These are phyloP conservation scores for Panicum virgatum DNA, from an alignment of 202 grass and related monocot genomes.

Conservation along the genomic window DNA sequence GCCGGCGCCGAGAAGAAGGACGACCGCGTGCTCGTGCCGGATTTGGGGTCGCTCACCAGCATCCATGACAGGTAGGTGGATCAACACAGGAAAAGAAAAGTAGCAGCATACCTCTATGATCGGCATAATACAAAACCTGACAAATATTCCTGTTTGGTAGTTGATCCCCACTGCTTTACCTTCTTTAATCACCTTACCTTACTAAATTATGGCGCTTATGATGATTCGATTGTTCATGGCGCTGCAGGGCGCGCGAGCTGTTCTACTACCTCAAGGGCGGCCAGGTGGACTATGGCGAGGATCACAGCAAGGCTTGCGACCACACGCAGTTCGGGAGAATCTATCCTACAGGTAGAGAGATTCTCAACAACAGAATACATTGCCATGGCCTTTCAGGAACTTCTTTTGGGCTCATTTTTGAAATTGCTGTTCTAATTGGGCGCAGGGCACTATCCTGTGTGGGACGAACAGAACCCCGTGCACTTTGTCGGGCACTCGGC, in stretches of 20 bases:
- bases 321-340: constrained; percentile 75
- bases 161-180: constrained; percentile 15
- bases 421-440: constrained; percentile 11
- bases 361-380: neutral
- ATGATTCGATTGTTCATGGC: constrained; percentile 31
- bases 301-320: constrained; percentile 76
- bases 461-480: constrained; percentile 81
- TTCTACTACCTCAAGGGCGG: constrained; percentile 99
- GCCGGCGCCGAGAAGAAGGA: constrained; percentile 99
- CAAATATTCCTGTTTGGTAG: constrained; percentile 5
- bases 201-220: neutral
- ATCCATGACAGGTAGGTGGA: constrained; percentile 87
- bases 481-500: constrained; percentile 98
- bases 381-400: neutral
- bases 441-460: constrained; percentile 85
- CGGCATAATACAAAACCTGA: neutral
- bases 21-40: constrained; percentile 92
- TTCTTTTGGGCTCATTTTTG: constrained; percentile 4
- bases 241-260: constrained; percentile 75
- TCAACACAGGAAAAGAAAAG: neutral
- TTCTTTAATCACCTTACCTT: constrained; percentile 14
- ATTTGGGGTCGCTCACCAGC: constrained; percentile 98
- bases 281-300: constrained; percentile 82
- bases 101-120: neutral
- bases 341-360: constrained; percentile 58